Evolutionary conservation across 192 early-diverging fungal genomes (phyloP).

Genomic region (Chytriomyces hyalinus): DNA sequence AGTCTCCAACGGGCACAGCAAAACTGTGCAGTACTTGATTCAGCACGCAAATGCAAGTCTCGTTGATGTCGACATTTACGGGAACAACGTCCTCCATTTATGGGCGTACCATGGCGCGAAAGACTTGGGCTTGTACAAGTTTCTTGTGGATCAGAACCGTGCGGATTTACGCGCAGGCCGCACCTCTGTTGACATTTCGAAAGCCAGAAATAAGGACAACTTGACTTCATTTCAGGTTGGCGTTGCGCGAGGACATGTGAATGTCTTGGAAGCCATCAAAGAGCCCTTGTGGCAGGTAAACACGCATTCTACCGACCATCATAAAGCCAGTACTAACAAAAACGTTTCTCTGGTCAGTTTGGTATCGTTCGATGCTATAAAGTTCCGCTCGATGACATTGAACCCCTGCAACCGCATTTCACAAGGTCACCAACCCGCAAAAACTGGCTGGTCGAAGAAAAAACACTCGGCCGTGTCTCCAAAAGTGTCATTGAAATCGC

Average conservation of each 20-base stretch:
- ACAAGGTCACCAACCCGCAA: neutral
- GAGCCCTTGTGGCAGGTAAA: constrained; percentile 33
- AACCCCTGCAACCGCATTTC: constrained; percentile 18
- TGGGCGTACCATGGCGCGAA: constrained; percentile 34
- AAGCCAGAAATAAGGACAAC: constrained; percentile 32
- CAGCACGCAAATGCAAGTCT: constrained; percentile 7
- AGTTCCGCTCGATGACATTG: constrained; percentile 24
- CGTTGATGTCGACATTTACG: constrained; percentile 17
- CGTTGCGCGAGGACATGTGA: constrained; percentile 23
- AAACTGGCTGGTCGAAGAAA: neutral
- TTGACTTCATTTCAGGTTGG: constrained; percentile 32
- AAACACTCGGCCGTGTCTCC: constrained; percentile 1
- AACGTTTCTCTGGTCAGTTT: constrained; percentile 1
- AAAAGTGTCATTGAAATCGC: constrained; percentile 33
- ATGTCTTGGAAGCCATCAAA: constrained; percentile 25
- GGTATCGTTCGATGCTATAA: constrained; percentile 30
- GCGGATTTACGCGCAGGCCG: neutral
- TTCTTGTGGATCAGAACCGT: neutral
- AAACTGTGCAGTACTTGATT: constrained; percentile 26
- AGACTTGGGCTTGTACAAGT: constrained; percentile 11
- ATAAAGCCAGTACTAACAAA: neutral
- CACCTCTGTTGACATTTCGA: constrained; percentile 16
- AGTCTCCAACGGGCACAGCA: neutral
- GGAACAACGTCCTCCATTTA: constrained; percentile 43
- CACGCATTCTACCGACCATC: neutral